These are phyloP conservation scores for Pseudocercospora fuligena DNA, from an alignment of 2,329 filamentous ascomycete genomes.

Conservation along the genomic window DNA sequence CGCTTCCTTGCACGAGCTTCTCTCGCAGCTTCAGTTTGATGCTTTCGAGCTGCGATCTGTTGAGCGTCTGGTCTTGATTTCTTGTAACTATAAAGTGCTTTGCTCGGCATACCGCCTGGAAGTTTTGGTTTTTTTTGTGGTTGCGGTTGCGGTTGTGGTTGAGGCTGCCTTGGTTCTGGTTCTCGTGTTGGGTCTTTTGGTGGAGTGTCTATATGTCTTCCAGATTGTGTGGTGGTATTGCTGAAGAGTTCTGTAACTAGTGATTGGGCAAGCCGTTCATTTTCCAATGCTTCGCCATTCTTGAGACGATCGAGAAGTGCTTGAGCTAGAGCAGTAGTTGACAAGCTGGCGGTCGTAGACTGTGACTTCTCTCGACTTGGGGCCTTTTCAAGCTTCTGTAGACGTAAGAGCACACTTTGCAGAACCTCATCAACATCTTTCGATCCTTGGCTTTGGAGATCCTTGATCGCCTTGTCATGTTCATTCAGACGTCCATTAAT, in stretches of 20 bases:
- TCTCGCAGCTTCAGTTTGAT: not conserved
- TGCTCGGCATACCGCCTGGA: not conserved
- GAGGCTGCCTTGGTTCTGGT: too few species aligned
- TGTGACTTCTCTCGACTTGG: not conserved
- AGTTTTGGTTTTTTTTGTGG: not conserved
- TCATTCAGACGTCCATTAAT: not conserved
- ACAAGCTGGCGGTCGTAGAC: not conserved
- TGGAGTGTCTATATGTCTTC: not conserved
- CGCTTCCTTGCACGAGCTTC: conserved; percentile 2
- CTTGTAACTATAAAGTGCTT: not conserved
- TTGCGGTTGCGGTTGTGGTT: not conserved
- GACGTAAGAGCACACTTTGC: not conserved
- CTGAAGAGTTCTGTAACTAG: not conserved
- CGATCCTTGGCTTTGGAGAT: not conserved
- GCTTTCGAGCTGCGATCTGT: not conserved
- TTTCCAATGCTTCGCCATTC: not conserved
- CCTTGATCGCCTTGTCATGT: not conserved
- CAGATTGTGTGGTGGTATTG: not conserved
- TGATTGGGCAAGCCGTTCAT: not conserved
- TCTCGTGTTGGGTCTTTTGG: not conserved
- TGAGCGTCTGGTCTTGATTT: not conserved
- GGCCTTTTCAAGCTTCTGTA: conserved; percentile 6
- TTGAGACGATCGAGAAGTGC: conserved; percentile 3
- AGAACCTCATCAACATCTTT: not conserved
- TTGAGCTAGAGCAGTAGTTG: not conserved